Base-by-base conservation (phyloP, 371 early-diverging fungal species). In the Mucor lusitanicus region DNA sequence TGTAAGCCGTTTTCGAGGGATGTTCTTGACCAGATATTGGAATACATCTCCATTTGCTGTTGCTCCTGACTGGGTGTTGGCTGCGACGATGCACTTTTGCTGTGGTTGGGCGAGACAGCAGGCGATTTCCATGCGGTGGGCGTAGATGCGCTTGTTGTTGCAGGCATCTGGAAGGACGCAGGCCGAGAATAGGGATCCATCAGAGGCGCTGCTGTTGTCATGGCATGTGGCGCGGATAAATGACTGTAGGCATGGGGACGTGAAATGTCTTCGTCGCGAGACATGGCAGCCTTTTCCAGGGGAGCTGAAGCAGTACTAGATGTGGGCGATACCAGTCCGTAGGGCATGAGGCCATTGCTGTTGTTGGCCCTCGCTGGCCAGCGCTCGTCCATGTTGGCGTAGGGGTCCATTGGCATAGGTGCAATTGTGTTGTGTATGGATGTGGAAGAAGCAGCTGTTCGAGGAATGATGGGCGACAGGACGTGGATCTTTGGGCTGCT, bases 381-480 rank as follows among this genome's bases (percentile, higher is more conserved):
- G 42, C 32, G 30, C 11, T 67, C 61, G 28, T 61, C 67, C 56
- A 55, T 30, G 30, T 8, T 25, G 15, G 54, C 11, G 7, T 33
- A 9, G 23, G 7, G 23, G 15, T 60, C 33, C 30, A 30, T 17
- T 57, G 58, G 21, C 61, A 9, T 44, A 46, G 4, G 35, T 44
- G 25, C 39, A n/a, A 9, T 13, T 6, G 12, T 55, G n/a, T 55
- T 30, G 28, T 40, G n/a, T 64, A 30, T 57, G 28, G 32, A 25
- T 13, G 61, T 19, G 15, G n/a, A 35, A 13, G n/a, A 35, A 13
- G 30, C 19, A 11, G 64, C 21, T 25, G 54, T 40, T 61, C 57
- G 65, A 54, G 70, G 70, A 37, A 65, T 65, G 28, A 70, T 56
- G 6, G 70, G 70, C 21, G 70, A 70, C 11, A 70, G 23, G 9